These are phyloP conservation scores for Akebia trifoliata DNA, from an alignment of 164 flowering plant species.

Conservation along the genomic window DNA sequence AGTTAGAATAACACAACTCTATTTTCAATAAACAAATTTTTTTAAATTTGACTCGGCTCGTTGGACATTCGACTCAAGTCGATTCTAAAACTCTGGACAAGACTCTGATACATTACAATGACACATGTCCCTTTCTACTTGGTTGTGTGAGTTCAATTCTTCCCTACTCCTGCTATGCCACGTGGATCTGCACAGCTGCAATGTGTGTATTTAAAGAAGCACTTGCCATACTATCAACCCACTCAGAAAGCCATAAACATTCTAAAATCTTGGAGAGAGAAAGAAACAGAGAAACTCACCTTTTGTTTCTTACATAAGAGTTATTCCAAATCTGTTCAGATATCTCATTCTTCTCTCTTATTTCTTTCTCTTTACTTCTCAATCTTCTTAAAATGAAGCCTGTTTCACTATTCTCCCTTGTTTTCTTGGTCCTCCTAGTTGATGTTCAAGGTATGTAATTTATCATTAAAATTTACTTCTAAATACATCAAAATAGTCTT, in stretches of 20 bases:
- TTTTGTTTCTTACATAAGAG: not conserved
- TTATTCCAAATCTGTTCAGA: not conserved
- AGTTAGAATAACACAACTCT: no score
- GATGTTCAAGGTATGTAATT: conserved; percentile 32
- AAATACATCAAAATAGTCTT: not conserved
- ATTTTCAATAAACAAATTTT: no score
- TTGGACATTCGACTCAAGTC: no score
- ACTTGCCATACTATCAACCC: conserved; percentile 6
- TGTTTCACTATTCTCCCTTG: conserved; percentile 18
- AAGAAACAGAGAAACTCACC: not conserved
- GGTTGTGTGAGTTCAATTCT: not conserved
- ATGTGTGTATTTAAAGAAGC: conserved; percentile 8
- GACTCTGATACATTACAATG: no score
- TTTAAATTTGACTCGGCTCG: no score
- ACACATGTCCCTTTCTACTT: no score
- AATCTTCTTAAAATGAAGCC: conserved; percentile 24
- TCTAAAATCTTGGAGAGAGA: not conserved
- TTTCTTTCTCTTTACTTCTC: not conserved
- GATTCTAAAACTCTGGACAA: no score
- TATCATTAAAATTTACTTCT: not conserved
- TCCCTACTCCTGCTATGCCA: not conserved
- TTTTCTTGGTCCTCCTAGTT: conserved; percentile 26
- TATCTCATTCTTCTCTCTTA: not conserved
- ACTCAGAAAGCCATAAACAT: not conserved
- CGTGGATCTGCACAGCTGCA: not conserved